Evolutionary conservation across 164 flowering plant species (phyloP), one percentile per base, ranked within the genome.

Genomic region (Malania oleifera): DNA sequence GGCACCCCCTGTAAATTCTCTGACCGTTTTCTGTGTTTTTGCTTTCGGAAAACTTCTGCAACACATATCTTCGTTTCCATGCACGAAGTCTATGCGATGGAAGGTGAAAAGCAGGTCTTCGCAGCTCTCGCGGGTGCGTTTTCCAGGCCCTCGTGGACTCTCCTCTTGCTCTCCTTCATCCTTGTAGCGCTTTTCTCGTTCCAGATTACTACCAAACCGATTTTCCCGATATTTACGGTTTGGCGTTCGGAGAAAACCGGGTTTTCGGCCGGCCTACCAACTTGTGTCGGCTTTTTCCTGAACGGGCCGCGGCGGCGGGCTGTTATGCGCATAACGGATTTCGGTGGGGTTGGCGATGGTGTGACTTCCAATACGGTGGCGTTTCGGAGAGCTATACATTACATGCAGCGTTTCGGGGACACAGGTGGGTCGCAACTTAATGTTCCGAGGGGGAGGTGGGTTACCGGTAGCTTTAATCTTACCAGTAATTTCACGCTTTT

Each of bases 321-420:
- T 52, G 81, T 76, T 25, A 68, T 66, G 79, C 83, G 91, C 45
- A 76, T 95, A 28, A 24, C 22, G 52, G 96, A 88, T 22, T 95
- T 90, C 67, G 99, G 97, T 0, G 99, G 95, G 3, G 83, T 95
- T 0, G 95, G 97, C 2, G 99, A 95, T 62, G 99, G 99, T 2
- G 54, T 41, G 43, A 85, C 91, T 24, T 84, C 84, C 8, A 89
- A 91, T 41, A 95, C 99, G 22, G 83, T 67, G 47, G 79, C 89
- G 63, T 95, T 95, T 71, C 58, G 82, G 72, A 67, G 57, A 67
- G 99, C 97, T 56, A 41, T 86, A 5, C 60, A 61, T 40, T 60
- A 72, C 66, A 53, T 85, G 80, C 75, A 74, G 52, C 47, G 77
- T 11, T 77, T 67, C 56, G 66, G 60, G 1, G 82, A 71, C 2